Conservation (phyloP, 2,329 filamentous ascomycete genomes). For the Lecanicillium sp. region DNA sequence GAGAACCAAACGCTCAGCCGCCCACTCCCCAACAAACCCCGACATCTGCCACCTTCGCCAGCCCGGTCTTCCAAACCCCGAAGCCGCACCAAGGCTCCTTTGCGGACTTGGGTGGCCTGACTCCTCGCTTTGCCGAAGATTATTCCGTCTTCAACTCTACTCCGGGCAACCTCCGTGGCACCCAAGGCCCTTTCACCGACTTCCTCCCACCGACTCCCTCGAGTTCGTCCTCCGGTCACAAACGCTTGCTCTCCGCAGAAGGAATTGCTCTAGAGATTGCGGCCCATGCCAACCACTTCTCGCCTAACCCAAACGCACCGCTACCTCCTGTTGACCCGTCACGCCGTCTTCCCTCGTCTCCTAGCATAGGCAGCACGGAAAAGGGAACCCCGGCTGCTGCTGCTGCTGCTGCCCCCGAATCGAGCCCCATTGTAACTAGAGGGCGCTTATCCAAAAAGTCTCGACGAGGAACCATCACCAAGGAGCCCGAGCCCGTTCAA, state of each 20-base stretch:
- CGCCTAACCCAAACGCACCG: constrained; percentile 41
- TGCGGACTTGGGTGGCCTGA: constrained; percentile 46
- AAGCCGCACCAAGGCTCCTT: constrained; percentile 38
- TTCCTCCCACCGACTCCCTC: constrained; percentile 31
- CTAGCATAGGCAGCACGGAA: too few species aligned
- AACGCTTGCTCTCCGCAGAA: constrained; percentile 43
- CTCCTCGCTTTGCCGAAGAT: constrained; percentile 56
- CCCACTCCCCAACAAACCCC: constrained; percentile 52
- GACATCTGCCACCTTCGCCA: constrained; percentile 44
- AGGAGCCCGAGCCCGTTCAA: constrained; percentile 34
- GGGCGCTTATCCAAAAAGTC: constrained; percentile 34
- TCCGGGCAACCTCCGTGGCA: constrained; percentile 47
- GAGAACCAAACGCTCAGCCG: constrained; percentile 54
- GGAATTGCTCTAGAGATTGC: constrained; percentile 42
- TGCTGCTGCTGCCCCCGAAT: constrained; percentile 18
- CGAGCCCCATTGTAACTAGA: constrained; percentile 20
- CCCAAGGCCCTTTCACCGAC: constrained; percentile 37
- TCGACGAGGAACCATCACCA: constrained; percentile 31
- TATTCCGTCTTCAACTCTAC: constrained; percentile 60
- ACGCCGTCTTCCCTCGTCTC: constrained; percentile 50
- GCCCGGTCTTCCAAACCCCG: constrained; percentile 50
- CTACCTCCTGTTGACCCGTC: constrained; percentile 54
- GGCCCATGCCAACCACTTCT: constrained; percentile 57
- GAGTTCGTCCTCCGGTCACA: constrained; percentile 30
- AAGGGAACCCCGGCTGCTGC: too few species aligned